A percentile compares a stretch with the other conserved stretches of the same genome.
Evolutionary conservation across 108 stramenopile species (phyloP).

Genomic region (Ochromonas danica): DNA sequence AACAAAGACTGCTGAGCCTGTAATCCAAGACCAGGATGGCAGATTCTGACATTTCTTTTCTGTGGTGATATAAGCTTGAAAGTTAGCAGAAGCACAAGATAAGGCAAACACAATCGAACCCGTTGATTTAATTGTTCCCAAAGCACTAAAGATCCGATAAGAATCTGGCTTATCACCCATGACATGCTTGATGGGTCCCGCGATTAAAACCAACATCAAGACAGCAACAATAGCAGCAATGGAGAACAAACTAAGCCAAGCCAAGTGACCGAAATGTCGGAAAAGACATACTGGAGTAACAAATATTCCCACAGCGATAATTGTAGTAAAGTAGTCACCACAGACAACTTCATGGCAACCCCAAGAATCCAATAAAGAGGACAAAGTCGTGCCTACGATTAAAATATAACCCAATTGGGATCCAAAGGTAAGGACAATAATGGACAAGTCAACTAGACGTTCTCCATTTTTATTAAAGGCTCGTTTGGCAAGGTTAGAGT

Average conservation of each 20-base stretch:
- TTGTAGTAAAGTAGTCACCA: background rate
- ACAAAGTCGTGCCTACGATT: slow-evolving; percentile 3
- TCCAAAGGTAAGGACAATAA: slow-evolving; percentile 40
- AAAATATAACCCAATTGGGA: slow-evolving; percentile 8
- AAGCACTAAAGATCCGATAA: slow-evolving; percentile 38
- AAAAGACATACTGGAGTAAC: slow-evolving; percentile 7
- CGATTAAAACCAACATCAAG: slow-evolving; percentile 41
- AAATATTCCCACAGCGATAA: background rate
- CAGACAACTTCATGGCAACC: slow-evolving; percentile 4
- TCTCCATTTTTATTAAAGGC: slow-evolving; percentile 31
- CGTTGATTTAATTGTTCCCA: slow-evolving; percentile 33
- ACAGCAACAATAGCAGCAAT: slow-evolving; percentile 41
- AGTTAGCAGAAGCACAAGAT: slow-evolving; percentile 44
- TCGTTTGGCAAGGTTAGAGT: slow-evolving; percentile 37
- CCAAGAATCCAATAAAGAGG: slow-evolving; percentile 3
- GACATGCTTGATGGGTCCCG: slow-evolving; percentile 38
- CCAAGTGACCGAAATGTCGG: slow-evolving; percentile 29
- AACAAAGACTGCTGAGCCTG: slow-evolving; percentile 20
- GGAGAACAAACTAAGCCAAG: slow-evolving; percentile 39
- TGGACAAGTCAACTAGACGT: slow-evolving; percentile 29
- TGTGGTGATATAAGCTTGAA: slow-evolving; percentile 45
- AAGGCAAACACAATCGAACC: slow-evolving; percentile 51
- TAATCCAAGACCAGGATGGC: slow-evolving; percentile 35
- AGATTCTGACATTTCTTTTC: background rate
- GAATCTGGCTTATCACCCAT: slow-evolving; percentile 19